Percentiles rank a stretch among this genome's conserved stretches.
phyloP scores from a whole-genome alignment of 2,329 filamentous ascomycete genomes.

The Piedraia hortae region DNA sequence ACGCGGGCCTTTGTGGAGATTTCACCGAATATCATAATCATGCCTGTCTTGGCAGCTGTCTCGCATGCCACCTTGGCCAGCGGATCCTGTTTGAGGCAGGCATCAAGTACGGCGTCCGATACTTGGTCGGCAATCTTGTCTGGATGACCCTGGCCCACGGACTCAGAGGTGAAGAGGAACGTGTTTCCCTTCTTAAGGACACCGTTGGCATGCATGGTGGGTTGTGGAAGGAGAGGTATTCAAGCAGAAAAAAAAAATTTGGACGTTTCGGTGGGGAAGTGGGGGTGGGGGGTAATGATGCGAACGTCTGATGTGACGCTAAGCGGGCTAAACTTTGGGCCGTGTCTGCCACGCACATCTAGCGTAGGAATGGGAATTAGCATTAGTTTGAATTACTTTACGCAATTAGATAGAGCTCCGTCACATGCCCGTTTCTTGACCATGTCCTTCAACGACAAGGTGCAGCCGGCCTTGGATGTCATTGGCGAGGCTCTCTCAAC shows the following conservation, averaged over 20 bases:
- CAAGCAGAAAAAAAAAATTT: too few relatives aligned
- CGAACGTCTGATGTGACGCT: too few relatives aligned
- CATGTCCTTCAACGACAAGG: constrained; percentile 3
- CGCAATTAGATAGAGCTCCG: too few relatives aligned
- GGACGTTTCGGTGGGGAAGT: too few relatives aligned
- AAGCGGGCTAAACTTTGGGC: too few relatives aligned
- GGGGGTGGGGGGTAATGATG: too few relatives aligned
- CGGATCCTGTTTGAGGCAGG: constrained; percentile 79
- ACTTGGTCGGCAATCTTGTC: constrained; percentile 45
- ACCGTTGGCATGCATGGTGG: constrained; percentile 1
- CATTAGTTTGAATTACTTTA: too few relatives aligned
- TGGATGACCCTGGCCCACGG: constrained; percentile 17
- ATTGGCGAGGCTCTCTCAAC: constrained; percentile 9
- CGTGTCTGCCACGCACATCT: too few relatives aligned
- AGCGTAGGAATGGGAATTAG: too few relatives aligned
- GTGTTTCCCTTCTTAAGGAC: constrained; percentile 1
- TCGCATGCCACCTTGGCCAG: constrained; percentile 97
- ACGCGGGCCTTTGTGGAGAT: constrained; percentile 89
- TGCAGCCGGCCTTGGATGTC: constrained; percentile 6
- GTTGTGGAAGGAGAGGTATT: too few relatives aligned
- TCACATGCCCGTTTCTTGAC: too few relatives aligned
- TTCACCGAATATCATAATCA: constrained; percentile 98
- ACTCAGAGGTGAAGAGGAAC: constrained; percentile 22
- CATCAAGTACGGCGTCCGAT: constrained; percentile 94
- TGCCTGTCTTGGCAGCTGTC: constrained; percentile 96